phyloP scores from a whole-genome alignment of 2,329 filamentous ascomycete species.

The Paracoccidioides lutzii region DNA sequence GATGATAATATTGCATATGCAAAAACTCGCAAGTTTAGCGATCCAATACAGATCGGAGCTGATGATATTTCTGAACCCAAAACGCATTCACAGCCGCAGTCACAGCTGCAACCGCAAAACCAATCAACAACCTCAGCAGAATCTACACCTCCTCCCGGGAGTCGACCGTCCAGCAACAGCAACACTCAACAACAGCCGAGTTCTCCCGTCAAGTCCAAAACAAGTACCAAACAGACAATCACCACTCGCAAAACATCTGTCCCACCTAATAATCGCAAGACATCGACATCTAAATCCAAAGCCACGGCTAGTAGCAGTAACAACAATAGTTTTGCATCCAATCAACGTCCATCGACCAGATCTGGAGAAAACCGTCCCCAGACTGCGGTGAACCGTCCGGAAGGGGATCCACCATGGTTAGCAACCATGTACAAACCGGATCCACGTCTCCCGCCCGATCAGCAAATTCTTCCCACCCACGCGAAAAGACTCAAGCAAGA shows the following conservation, averaged over 20 bases:
- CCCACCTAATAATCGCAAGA: slow-evolving; percentile 28
- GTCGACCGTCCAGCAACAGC: slow-evolving; percentile 11
- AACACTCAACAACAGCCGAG: slow-evolving; percentile 13
- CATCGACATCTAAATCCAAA: slow-evolving; percentile 24
- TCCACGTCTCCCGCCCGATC: slow-evolving; percentile 80
- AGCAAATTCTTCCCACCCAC: slow-evolving; percentile 90
- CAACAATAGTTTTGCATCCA: slow-evolving; percentile 25
- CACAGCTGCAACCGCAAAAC: neutral
- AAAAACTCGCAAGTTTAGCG: slow-evolving; percentile 40
- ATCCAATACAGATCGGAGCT: slow-evolving; percentile 6
- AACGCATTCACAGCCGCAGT: neutral
- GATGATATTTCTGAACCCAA: slow-evolving; percentile 2
- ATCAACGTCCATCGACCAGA: slow-evolving; percentile 48
- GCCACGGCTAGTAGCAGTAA: slow-evolving; percentile 21
- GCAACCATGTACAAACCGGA: slow-evolving; percentile 92
- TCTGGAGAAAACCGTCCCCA: slow-evolving; percentile 42
- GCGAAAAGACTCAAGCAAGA: slow-evolving; percentile 84
- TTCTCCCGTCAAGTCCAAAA: slow-evolving; percentile 15
- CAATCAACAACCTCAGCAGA: slow-evolving; percentile 9
- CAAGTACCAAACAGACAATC: slow-evolving; percentile 21
- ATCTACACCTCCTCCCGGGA: slow-evolving; percentile 10
- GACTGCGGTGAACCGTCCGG: slow-evolving; percentile 55
- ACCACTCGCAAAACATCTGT: slow-evolving; percentile 27
- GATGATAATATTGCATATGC: slow-evolving; percentile 47
- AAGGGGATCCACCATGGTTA: slow-evolving; percentile 94